Evolutionary conservation across 2,329 filamentous ascomycete species (phyloP).

Genomic region (Aspergillus sp.): DNA sequence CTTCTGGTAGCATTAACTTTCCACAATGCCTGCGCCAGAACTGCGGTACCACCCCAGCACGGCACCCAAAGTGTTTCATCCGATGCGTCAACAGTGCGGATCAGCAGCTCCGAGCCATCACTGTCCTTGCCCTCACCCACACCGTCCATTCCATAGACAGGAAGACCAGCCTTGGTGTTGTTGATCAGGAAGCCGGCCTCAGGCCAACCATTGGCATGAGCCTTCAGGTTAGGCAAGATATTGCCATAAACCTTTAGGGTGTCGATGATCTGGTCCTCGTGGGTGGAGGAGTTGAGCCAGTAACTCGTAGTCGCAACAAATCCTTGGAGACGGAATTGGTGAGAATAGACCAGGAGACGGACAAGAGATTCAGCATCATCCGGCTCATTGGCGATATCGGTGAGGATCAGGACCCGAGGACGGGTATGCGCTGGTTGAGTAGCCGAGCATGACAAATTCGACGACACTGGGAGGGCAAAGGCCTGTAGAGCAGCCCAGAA

Average conservation of each 20-base stretch:
- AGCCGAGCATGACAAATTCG: background rate
- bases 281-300: conserved; percentile 39
- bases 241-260: conserved; percentile 41
- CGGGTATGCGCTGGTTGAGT: background rate
- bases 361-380: conserved; percentile 42
- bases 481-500: background rate
- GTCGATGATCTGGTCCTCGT: conserved; percentile 38
- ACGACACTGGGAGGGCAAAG: background rate
- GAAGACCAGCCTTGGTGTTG: conserved; percentile 32
- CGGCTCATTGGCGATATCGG: conserved; percentile 42
- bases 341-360: conserved; percentile 41
- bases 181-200: conserved; percentile 38
- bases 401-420: conserved; percentile 35
- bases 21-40: conserved; percentile 43
- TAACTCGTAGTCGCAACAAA: conserved; percentile 43
- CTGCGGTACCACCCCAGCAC: conserved; percentile 47
- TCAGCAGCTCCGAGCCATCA: conserved; percentile 11
- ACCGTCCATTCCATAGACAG: conserved; percentile 34
- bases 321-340: conserved; percentile 43
- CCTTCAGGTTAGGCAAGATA: conserved; percentile 44
- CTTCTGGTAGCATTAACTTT: conserved; percentile 14
- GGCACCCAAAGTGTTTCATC: conserved; percentile 44
- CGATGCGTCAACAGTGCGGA: conserved; percentile 27
- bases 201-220: conserved; percentile 35
- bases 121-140: conserved; percentile 37